These are phyloP conservation scores for Crithidia sp. DNA, from an alignment of 208 protist genomes.

Conservation along the genomic window DNA sequence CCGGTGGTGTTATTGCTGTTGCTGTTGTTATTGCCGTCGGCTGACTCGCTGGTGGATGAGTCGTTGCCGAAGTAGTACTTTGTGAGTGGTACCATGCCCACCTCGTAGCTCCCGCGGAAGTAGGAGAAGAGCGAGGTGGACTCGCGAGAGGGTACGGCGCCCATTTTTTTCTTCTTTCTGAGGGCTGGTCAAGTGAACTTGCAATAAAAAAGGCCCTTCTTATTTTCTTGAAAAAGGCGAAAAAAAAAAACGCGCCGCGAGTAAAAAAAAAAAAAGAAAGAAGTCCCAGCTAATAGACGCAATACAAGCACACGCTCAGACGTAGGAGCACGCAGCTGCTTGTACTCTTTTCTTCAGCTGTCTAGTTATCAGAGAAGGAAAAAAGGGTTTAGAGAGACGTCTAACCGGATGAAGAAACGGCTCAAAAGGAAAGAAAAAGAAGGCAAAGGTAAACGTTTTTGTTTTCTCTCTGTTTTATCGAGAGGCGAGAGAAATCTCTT, in stretches of 20 bases:
- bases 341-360: no score
- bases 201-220: neutral
- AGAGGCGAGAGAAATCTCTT: no score
- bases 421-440: no score
- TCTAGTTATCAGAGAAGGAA: no score
- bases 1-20: neutral
- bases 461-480: neutral
- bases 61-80: conserved; percentile 70
- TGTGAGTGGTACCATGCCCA: conserved; percentile 83
- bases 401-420: no score
- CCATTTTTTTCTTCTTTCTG: conserved; percentile 42
- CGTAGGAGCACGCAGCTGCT: no score
- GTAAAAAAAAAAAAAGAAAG: no score
- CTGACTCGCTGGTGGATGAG: neutral
- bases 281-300: no score
- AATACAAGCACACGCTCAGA: no score
- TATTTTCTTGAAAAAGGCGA: neutral
- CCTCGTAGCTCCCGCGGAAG: conserved; percentile 87
- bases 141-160: conserved; percentile 70
- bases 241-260: no score
- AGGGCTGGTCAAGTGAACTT: neutral
- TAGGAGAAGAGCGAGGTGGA: conserved; percentile 79
- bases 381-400: no score
- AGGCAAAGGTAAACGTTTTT: neutral
- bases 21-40: neutral